Evolutionary conservation across 208 protist genomes (phyloP).

Genomic region (Trypanosomatidae sp.): DNA sequence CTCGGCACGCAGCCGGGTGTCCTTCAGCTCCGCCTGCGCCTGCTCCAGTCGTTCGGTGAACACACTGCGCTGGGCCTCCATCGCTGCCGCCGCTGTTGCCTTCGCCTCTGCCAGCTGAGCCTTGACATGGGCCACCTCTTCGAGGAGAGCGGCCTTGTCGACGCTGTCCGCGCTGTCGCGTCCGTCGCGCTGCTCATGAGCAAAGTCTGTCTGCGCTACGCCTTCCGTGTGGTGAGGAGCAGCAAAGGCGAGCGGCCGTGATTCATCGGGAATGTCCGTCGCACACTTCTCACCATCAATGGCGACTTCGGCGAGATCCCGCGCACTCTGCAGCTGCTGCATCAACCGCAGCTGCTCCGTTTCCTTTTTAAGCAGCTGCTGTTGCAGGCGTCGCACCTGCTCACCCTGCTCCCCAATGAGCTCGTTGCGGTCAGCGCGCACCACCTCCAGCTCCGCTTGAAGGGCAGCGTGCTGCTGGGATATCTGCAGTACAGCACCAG

Average conservation of each 20-base stretch:
- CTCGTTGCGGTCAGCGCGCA: constrained; percentile 70
- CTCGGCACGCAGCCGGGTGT: constrained; percentile 22
- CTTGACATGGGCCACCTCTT: constrained; percentile 7
- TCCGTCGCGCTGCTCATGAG: too few species aligned
- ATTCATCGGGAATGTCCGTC: too few species aligned
- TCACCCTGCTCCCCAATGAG: constrained; percentile 60
- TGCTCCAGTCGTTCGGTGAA: constrained; percentile 26
- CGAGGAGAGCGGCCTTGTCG: too few species aligned
- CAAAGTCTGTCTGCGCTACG: too few species aligned
- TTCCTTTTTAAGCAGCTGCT: constrained; percentile 45
- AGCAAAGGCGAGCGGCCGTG: too few species aligned
- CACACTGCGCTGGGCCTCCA: constrained; percentile 31
- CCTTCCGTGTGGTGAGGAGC: too few species aligned
- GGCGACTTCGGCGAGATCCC: background rate
- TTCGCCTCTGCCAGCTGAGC: constrained; percentile 14
- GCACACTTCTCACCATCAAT: background rate
- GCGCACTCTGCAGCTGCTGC: constrained; percentile 6
- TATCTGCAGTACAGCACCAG: background rate
- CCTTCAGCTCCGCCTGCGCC: constrained; percentile 25
- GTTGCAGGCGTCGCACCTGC: constrained; percentile 37
- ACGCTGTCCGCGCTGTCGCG: background rate
- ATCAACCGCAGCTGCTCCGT: constrained; percentile 19
- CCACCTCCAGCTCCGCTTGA: constrained; percentile 61
- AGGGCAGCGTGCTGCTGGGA: constrained; percentile 31
- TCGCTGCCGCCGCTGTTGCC: constrained; percentile 15